These are phyloP conservation scores for Rhizophagus clarus DNA, from an alignment of 192 early-diverging fungal species.

Conservation along the genomic window DNA sequence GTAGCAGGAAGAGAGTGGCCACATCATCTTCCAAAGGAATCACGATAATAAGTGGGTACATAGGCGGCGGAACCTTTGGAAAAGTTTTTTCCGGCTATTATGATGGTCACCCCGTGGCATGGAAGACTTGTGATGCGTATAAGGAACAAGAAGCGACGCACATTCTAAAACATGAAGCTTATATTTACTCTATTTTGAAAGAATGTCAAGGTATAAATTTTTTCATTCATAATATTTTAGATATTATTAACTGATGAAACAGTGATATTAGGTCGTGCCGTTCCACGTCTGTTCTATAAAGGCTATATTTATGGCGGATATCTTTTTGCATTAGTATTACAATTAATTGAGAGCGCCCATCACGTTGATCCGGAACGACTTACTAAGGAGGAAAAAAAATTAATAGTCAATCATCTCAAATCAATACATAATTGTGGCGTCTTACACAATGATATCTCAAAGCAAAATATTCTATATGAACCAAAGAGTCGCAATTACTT, in stretches of 20 bases:
- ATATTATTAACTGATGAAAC: constrained; percentile 15
- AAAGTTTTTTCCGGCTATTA: constrained; percentile 14
- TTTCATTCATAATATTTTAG: constrained; percentile 9
- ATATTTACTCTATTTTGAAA: constrained; percentile 16
- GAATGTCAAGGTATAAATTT: constrained; percentile 13
- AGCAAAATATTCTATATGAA: no score
- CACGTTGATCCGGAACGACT: not conserved
- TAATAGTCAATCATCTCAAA: no score
- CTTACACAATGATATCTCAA: no score
- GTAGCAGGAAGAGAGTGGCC: not conserved
- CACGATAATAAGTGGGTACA: not conserved
- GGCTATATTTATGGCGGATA: constrained; percentile 4
- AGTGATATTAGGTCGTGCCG: constrained; percentile 4
- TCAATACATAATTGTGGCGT: no score
- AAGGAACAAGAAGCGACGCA: not conserved
- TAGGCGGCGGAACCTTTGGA: constrained; percentile 17
- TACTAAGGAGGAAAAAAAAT: not conserved
- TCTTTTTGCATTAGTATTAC: constrained; percentile 5
- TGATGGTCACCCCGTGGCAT: not conserved
- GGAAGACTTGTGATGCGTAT: constrained; percentile 17
- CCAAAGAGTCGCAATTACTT: constrained; percentile 14
- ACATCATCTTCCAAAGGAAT: constrained; percentile 2
- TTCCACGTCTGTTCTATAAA: constrained; percentile 1
- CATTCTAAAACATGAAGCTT: constrained; percentile 7
- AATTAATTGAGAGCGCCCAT: constrained; percentile 6